Base-by-base conservation (phyloP, 306 rosid species). In the Cucumis cinereus region DNA sequence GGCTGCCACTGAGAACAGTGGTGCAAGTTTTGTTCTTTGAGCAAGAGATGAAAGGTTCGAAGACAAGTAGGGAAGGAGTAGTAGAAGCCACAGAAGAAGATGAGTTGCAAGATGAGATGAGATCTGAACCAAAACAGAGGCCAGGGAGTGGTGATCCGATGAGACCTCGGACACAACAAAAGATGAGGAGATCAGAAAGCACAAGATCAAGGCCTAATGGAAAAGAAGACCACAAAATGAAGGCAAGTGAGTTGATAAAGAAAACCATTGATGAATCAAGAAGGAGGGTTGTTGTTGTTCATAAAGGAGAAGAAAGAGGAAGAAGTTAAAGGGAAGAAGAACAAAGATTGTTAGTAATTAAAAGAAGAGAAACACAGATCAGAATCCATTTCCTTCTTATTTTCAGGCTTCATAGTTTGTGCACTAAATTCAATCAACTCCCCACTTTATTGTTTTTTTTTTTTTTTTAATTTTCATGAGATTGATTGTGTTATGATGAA, bases 1-100 rank as follows among this genome's bases (percentile, higher is more conserved):
- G 79, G 60, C 61, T 77, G 57, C 79, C 79, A 11, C 35, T 77
- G 50, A 62, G 79, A 77, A 77, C 79, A 0, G 79, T 77, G 47
- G 79, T 77, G 61, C 79, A 77, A 62, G 74, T 62, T 17, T 22
- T 77, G 33, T 77, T 43, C 60, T 77, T 77, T 23, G 79, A 77
- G 28, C 79, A 77, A 50, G 62, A 77, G 36, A 73, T 49, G 7
- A 49, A 53, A 73, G 64, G 61, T 30, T 36, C 30, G 1, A 69
- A 69, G 56, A 69, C 53, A 41, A 74, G 49, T 57, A 36, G 57
- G 40, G 24, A n/a, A 23, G 35, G 35, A 30, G 35, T 30, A 30
- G 47, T 70, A 24, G 57, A 43, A 4, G 67, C 22, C 68, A 52
- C 30, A 3, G 60, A 24, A 1, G 60, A 72, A 3, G 60, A 24